A percentile compares a stretch with the other conserved stretches of the same genome.
These are phyloP conservation scores for Aechmea fasciata DNA, from an alignment of 176 grass and related monocot genomes.

Conservation along the genomic window DNA sequence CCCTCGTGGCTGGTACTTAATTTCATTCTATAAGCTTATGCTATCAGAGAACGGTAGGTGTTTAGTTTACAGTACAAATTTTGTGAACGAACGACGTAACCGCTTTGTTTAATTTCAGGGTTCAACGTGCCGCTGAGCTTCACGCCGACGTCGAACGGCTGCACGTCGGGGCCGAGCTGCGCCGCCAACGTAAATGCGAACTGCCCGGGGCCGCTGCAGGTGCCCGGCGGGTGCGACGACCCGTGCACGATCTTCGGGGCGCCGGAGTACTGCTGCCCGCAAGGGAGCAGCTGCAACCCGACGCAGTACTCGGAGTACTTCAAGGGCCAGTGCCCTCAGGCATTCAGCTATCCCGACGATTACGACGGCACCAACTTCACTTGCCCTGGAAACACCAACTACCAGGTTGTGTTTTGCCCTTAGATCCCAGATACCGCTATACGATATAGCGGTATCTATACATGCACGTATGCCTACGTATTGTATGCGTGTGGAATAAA, in stretches of 20 bases:
- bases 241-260: conserved; percentile 35
- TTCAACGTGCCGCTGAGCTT: neutral
- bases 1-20: neutral
- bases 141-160: neutral
- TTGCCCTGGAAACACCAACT: conserved; percentile 35
- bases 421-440: neutral
- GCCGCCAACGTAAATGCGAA: conserved; percentile 16
- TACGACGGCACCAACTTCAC: conserved; percentile 20
- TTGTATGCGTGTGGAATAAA: neutral
- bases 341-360: conserved; percentile 38
- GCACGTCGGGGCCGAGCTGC: conserved; percentile 14
- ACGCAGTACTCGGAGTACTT: conserved; percentile 39
- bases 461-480: neutral
- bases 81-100: no score
- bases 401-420: conserved; percentile 51
- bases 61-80: no score
- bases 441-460: no score
- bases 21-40: no score
- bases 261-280: conserved; percentile 24
- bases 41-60: no score
- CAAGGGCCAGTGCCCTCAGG: conserved; percentile 35
- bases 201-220: conserved; percentile 26
- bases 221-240: conserved; percentile 33
- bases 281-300: conserved; percentile 7
- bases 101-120: neutral